These are phyloP conservation scores for Aspergillus spinulosporus DNA, from an alignment of 2,329 filamentous ascomycete species.

Conservation along the genomic window DNA sequence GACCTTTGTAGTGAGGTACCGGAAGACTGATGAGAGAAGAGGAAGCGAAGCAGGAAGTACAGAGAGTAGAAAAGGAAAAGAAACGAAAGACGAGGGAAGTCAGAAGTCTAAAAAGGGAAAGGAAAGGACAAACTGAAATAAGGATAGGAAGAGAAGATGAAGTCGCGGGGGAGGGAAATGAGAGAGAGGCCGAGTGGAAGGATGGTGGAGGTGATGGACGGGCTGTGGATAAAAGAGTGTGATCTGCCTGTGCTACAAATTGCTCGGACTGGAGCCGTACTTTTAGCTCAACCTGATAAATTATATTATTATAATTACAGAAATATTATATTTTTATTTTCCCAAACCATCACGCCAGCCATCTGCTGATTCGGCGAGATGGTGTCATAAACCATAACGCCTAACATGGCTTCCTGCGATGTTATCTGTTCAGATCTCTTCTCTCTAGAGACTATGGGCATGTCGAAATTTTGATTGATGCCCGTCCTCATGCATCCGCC, in stretches of 20 bases:
- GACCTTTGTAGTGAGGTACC: constrained; percentile 31
- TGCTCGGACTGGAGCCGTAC: constrained; percentile 31
- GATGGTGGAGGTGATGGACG: constrained; percentile 4
- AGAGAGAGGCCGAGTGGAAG: constrained; percentile 34
- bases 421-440: neutral
- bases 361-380: neutral
- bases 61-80: constrained; percentile 24
- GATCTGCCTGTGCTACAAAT: constrained; percentile 39
- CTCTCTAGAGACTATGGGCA: neutral
- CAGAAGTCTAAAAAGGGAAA: constrained; percentile 31
- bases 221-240: constrained; percentile 38
- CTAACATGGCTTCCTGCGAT: neutral
- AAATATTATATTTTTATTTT: neutral
- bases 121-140: constrained; percentile 26
- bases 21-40: constrained; percentile 25
- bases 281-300: constrained; percentile 14
- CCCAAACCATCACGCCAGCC: neutral
- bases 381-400: neutral
- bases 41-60: constrained; percentile 29
- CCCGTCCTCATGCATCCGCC: neutral
- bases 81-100: constrained; percentile 35
- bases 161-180: constrained; percentile 36
- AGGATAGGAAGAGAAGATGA: constrained; percentile 33
- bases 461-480: neutral
- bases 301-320: constrained; percentile 2